Base-by-base conservation (phyloP, 2,329 filamentous ascomycete species). In the Tympanopsis confertula region DNA sequence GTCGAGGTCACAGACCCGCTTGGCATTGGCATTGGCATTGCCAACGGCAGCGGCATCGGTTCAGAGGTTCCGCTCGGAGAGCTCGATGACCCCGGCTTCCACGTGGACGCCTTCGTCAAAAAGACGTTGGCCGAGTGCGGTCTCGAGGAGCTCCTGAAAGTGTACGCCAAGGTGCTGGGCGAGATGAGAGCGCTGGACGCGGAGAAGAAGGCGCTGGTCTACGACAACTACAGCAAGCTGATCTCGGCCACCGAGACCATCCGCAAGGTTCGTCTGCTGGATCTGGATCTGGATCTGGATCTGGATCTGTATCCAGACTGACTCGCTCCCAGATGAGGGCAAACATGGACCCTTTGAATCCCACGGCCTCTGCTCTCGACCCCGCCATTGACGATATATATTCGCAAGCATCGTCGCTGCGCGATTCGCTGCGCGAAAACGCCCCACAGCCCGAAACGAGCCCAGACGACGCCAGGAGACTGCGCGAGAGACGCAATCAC, bases 181-280 rank as follows among this genome's bases (percentile, higher is more conserved):
- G 89, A 96, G 61, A 89, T 94, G 35, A 67, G 87, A 26, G 88
- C 86, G 2, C 68, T 98, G 14, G 91, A 96, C 52, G 89, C 89
- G 18, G 91, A 98, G 68, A 83, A 91, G 58, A 98, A 98, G 62
- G 88, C 89, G 2, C 63, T 98, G 43, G 91, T 98, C 4, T 98
- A 98, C 57, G 89, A 98, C 57, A 98, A 98, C 55, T 98, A 96
- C 59, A 91, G 83, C 48, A 96, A 96, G 62, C 63, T 98, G 47
- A 95, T 98, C 47, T 76, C 82, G n/a, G 91, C 91, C 1, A 95
- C 93, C 10, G 89, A 94, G 58, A 96, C 89, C 3, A 98, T 98
- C 51, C 74, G 84, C 36, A 86, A 85, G 62, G 74, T 76, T 47
- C 17, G 57, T 17, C 19, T 19, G n/a, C 19, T 20, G 20, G 19